phyloP scores from a whole-genome alignment of 371 early-diverging fungal genomes.

The Enteropsectra breve region DNA sequence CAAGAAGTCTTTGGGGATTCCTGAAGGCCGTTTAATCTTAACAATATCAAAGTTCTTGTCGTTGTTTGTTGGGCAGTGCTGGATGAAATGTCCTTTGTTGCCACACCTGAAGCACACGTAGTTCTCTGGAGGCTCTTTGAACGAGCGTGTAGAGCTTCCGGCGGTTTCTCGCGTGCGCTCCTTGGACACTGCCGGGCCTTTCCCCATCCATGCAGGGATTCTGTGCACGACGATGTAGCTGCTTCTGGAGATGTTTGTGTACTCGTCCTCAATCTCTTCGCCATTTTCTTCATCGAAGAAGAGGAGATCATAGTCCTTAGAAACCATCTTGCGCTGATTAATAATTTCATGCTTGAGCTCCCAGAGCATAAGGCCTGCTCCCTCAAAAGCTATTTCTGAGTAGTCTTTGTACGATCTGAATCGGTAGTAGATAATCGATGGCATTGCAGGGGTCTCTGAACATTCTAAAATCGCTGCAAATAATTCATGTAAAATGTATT shows the following conservation, averaged over 20 bases:
- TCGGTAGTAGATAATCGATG: slow-evolving; percentile 52
- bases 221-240: slow-evolving; percentile 55
- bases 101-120: slow-evolving; percentile 61
- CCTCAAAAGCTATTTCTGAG: slow-evolving; percentile 52
- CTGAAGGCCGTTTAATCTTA: slow-evolving; percentile 58
- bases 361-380: slow-evolving; percentile 56
- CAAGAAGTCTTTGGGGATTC: slow-evolving; percentile 60
- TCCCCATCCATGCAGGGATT: slow-evolving; percentile 58
- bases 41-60: slow-evolving; percentile 59
- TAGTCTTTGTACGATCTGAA: slow-evolving; percentile 56
- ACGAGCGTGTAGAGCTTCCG: neutral
- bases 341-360: slow-evolving; percentile 60
- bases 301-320: slow-evolving; percentile 60
- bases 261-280: slow-evolving; percentile 57
- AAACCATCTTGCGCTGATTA: slow-evolving; percentile 46
- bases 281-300: slow-evolving; percentile 55
- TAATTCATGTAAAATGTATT: too few relatives aligned
- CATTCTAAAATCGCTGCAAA: too few relatives aligned
- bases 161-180: slow-evolving; percentile 41
- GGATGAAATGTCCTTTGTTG: slow-evolving; percentile 61
- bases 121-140: slow-evolving; percentile 46
- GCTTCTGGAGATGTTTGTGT: slow-evolving; percentile 51
- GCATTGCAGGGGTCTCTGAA: too few relatives aligned
- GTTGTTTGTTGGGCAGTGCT: slow-evolving; percentile 60
- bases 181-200: slow-evolving; percentile 32